These are phyloP conservation scores for Inonotus obliquus DNA, from an alignment of 1,284 basidiomycete species.

Conservation along the genomic window DNA sequence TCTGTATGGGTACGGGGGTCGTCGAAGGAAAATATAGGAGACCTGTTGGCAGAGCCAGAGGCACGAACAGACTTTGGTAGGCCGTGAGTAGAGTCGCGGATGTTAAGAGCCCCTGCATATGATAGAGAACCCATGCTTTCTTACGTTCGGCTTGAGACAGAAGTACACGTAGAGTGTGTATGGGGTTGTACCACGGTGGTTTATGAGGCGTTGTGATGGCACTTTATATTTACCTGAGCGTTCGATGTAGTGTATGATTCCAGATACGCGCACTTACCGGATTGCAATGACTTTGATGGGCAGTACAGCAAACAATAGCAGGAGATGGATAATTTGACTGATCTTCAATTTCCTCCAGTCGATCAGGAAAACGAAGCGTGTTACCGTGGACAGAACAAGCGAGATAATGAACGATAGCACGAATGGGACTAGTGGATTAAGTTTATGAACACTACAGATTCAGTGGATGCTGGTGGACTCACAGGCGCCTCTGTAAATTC, in stretches of 20 bases:
- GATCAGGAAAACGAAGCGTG: background rate
- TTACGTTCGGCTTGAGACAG: background rate
- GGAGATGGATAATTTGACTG: background rate
- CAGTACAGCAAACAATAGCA: background rate
- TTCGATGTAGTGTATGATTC: background rate
- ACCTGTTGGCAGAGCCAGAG: background rate
- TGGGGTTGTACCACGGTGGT: background rate
- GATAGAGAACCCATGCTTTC: background rate
- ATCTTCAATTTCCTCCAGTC: background rate
- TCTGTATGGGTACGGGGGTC: conserved; percentile 28
- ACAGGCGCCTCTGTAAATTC: background rate
- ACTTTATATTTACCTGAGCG: background rate
- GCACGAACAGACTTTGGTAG: background rate
- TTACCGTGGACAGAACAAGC: background rate
- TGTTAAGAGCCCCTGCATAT: background rate
- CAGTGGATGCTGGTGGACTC: background rate
- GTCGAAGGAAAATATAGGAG: conserved; percentile 54
- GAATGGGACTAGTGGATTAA: background rate
- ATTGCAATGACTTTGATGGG: background rate
- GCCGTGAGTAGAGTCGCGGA: background rate
- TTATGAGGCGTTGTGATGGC: background rate
- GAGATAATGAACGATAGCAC: background rate
- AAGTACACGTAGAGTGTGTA: background rate
- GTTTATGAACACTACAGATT: background rate
- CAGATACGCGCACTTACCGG: background rate